A percentile compares a stretch with the other conserved stretches of the same genome.
Conservation (phyloP, 73 alveolate genomes). For the Paramecium octaurelia region DNA sequence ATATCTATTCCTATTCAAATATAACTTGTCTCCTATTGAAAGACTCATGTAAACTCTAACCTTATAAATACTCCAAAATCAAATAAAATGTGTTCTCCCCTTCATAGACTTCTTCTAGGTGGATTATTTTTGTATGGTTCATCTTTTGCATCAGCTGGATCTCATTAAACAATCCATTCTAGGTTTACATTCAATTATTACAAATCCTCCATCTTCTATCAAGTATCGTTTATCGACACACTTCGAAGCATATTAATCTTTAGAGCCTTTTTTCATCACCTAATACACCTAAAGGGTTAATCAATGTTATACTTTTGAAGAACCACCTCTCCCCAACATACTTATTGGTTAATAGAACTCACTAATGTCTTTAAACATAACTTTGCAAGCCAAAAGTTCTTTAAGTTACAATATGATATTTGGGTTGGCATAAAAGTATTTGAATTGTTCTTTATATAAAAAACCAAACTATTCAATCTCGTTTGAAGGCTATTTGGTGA, state of each 20-base stretch:
- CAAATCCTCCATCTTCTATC: constrained; percentile 27
- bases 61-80: not conserved
- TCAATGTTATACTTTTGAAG: not conserved
- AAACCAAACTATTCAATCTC: not conserved
- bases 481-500: not conserved
- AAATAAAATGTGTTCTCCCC: constrained; percentile 12
- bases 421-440: constrained; percentile 17
- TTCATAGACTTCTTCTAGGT: constrained; percentile 4
- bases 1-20: not conserved
- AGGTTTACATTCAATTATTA: not conserved
- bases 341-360: not conserved
- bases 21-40: not conserved
- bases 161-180: constrained; percentile 17
- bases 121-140: constrained; percentile 33
- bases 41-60: not conserved
- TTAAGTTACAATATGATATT: not conserved
- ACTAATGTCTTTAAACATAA: constrained; percentile 18
- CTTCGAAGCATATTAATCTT: constrained; percentile 4
- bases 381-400: not conserved
- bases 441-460: not conserved
- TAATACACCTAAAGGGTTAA: not conserved
- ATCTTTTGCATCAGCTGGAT: not conserved
- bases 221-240: constrained; percentile 19
- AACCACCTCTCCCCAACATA: constrained; percentile 41
- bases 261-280: not conserved